Percentiles rank a stretch among this genome's conserved stretches.
phyloP scores from a whole-genome alignment of 1,284 basidiomycete genomes.

The Pascua guehoae region DNA sequence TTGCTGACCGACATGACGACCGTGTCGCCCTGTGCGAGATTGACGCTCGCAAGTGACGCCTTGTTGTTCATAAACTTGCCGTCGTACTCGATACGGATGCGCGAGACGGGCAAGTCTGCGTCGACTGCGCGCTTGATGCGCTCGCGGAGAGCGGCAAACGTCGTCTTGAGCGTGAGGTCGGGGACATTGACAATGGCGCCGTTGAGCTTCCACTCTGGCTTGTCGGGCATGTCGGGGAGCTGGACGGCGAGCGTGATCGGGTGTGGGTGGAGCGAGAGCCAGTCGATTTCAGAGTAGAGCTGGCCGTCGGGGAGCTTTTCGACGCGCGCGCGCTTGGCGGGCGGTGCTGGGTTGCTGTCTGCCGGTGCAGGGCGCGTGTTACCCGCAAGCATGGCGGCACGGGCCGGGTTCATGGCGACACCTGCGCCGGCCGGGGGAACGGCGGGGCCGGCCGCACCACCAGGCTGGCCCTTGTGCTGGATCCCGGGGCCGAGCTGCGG shows the following conservation, averaged over 20 bases:
- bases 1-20: slow-evolving; percentile 72
- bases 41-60: slow-evolving; percentile 76
- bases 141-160: slow-evolving; percentile 82
- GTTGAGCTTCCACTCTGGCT: slow-evolving; percentile 87
- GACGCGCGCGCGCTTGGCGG: slow-evolving; percentile 16
- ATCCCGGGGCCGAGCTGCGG: slow-evolving; percentile 35
- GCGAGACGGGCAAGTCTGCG: slow-evolving; percentile 69
- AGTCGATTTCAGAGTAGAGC: slow-evolving; percentile 57
- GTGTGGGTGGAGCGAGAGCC: slow-evolving; percentile 82
- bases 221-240: slow-evolving; percentile 69
- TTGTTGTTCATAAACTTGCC: slow-evolving; percentile 82
- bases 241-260: slow-evolving; percentile 79
- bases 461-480: slow-evolving; percentile 21
- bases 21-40: slow-evolving; percentile 81
- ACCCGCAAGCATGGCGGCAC: slow-evolving; percentile 51
- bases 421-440: slow-evolving; percentile 38
- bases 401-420: slow-evolving; percentile 39
- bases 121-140: slow-evolving; percentile 72
- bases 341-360: slow-evolving; percentile 16
- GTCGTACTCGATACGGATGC: slow-evolving; percentile 69
- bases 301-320: slow-evolving; percentile 17
- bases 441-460: slow-evolving; percentile 37
- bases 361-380: slow-evolving; percentile 14
- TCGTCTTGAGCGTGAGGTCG: slow-evolving; percentile 72
- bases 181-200: slow-evolving; percentile 69